Percentiles rank a stretch among this genome's conserved stretches.
Conservation (phyloP, 2,329 filamentous ascomycete species). For the Neonectria neomacrospora region DNA sequence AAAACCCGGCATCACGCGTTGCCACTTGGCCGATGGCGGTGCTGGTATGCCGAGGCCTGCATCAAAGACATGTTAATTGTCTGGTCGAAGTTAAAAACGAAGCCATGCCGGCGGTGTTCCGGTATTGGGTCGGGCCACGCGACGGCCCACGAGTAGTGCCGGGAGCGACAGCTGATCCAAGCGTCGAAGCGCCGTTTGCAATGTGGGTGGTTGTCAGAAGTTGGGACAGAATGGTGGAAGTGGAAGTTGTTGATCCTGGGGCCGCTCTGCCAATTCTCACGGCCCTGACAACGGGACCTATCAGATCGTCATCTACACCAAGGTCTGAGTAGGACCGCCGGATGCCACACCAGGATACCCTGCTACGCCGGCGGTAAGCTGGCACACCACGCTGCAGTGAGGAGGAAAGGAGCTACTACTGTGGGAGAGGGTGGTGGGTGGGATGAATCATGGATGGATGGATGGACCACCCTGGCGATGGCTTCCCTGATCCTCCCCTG, state of each 20-base stretch:
- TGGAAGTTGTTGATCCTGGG: slow-evolving; percentile 20
- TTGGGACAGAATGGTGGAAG: slow-evolving; percentile 33
- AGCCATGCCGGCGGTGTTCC: slow-evolving; percentile 31
- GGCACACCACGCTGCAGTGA: slow-evolving; percentile 4
- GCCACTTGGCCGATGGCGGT: slow-evolving; percentile 16
- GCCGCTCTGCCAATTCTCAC: slow-evolving; percentile 24
- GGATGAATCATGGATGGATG: not conserved
- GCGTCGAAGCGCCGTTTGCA: slow-evolving; percentile 37
- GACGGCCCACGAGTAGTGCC: slow-evolving; percentile 41
- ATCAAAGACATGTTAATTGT: slow-evolving; percentile 27
- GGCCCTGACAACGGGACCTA: slow-evolving; percentile 36
- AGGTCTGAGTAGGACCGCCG: slow-evolving; percentile 18
- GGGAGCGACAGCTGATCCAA: slow-evolving; percentile 40
- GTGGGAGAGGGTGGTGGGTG: not conserved
- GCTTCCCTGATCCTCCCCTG: slow-evolving; percentile 5
- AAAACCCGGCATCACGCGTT: slow-evolving; percentile 19
- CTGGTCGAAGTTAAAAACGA: slow-evolving; percentile 36
- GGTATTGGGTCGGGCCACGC: slow-evolving; percentile 41
- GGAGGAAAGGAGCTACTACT: slow-evolving; percentile 7
- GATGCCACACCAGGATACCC: slow-evolving; percentile 25
- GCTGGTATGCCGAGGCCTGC: slow-evolving; percentile 12
- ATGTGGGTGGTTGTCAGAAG: slow-evolving; percentile 37
- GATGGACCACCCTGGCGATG: not conserved
- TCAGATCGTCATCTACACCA: slow-evolving; percentile 39
- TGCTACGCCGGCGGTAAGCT: slow-evolving; percentile 16